Conservation (phyloP, 495 filamentous ascomycete species). For the Daldinia loculata region DNA sequence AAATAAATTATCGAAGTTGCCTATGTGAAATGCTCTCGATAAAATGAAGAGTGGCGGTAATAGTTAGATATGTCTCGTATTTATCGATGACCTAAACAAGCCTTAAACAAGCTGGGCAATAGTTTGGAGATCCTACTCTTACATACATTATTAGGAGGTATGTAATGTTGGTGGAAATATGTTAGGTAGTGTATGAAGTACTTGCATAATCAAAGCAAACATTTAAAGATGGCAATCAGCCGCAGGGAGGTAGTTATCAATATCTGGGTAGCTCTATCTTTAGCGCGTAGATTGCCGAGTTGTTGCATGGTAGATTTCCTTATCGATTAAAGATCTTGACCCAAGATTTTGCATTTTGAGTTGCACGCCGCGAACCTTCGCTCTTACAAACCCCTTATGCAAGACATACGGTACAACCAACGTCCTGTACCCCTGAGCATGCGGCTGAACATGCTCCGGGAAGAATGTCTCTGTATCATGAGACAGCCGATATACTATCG, state of each 20-base stretch:
- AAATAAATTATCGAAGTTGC: not conserved
- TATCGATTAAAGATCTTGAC: slow-evolving; percentile 7
- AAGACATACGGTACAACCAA: slow-evolving; percentile 7
- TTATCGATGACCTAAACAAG: not conserved
- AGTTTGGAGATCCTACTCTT: not conserved
- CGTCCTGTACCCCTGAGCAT: slow-evolving; percentile 16
- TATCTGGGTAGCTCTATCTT: no score
- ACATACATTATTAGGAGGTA: no score
- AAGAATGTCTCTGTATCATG: slow-evolving; percentile 93
- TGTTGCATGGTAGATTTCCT: not conserved
- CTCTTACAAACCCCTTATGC: not conserved
- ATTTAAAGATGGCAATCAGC: no score
- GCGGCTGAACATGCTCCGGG: slow-evolving; percentile 19
- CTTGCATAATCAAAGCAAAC: not conserved
- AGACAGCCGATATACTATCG: slow-evolving; percentile 78
- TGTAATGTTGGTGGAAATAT: not conserved
- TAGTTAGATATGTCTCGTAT: slow-evolving; percentile 8
- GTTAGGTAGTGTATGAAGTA: not conserved
- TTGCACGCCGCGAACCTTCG: not conserved
- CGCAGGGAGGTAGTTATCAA: no score
- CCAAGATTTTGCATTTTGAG: slow-evolving; percentile 12
- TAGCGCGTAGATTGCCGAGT: not conserved
- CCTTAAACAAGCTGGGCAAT: not conserved
- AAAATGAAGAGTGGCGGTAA: slow-evolving; percentile 11
- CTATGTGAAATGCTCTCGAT: not conserved